Evolutionary conservation across 2,329 filamentous ascomycete species (phyloP).

Genomic region (Fusarium newnesense): DNA sequence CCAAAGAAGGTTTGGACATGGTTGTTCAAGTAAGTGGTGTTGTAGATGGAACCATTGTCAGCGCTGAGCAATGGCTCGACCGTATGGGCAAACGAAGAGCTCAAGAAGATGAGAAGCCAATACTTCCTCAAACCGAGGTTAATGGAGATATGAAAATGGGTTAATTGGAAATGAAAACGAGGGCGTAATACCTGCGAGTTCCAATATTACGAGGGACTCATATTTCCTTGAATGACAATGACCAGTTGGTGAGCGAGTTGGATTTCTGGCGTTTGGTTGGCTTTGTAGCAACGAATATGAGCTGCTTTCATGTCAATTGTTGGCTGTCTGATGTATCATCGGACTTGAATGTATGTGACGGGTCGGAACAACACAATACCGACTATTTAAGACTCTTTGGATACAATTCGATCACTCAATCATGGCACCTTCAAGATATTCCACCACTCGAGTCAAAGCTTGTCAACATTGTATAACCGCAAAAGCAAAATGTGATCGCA

Average conservation of each 20-base stretch:
- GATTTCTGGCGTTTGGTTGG: constrained; percentile 30
- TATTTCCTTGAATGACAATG: constrained; percentile 1
- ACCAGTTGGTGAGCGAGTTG: constrained; percentile 12
- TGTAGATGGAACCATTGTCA: constrained; percentile 87
- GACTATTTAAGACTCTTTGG: background rate
- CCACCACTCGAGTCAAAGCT: constrained; percentile 53
- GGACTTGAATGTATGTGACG: background rate
- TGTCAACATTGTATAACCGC: constrained; percentile 51
- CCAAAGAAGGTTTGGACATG: constrained; percentile 92
- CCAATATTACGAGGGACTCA: constrained; percentile 16
- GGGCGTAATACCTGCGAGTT: constrained; percentile 14
- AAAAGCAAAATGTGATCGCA: constrained; percentile 55
- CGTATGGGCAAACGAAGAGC: constrained; percentile 65
- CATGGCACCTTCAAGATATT: constrained; percentile 43
- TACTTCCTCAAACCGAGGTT: constrained; percentile 37
- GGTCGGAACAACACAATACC: constrained; percentile 1
- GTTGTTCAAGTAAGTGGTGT: constrained; percentile 90
- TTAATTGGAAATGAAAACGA: constrained; percentile 27
- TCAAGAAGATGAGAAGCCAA: constrained; percentile 43
- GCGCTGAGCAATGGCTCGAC: constrained; percentile 92
- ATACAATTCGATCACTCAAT: background rate
- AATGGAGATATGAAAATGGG: constrained; percentile 46
- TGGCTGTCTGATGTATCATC: background rate
- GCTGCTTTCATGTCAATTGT: constrained; percentile 1
- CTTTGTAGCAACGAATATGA: constrained; percentile 30